These are phyloP conservation scores for Hymenoscyphus occultus DNA, from an alignment of 2,329 filamentous ascomycete species.

Conservation along the genomic window DNA sequence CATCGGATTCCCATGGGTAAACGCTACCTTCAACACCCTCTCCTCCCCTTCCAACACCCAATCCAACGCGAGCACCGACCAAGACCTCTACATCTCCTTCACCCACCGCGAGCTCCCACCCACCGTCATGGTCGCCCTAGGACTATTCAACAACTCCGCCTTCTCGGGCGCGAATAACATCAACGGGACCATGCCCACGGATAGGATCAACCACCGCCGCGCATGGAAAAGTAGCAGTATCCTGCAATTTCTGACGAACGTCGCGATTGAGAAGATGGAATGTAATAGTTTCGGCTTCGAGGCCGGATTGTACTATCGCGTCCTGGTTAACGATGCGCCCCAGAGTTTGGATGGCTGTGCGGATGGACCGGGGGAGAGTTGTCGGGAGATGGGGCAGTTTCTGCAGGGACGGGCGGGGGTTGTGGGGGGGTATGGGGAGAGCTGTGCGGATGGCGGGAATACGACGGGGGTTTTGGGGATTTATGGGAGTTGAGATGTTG, in stretches of 20 bases:
- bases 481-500: constrained; percentile 13
- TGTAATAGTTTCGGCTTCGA: constrained; percentile 49
- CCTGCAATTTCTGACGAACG: constrained; percentile 52
- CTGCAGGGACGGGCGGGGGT: constrained; percentile 31
- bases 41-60: constrained; percentile 33
- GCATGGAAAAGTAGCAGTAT: constrained; percentile 51
- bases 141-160: constrained; percentile 53
- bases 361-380: constrained; percentile 50
- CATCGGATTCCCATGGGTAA: constrained; percentile 52
- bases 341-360: constrained; percentile 47
- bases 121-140: constrained; percentile 51
- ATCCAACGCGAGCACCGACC: constrained; percentile 35
- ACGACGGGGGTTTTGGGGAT: constrained; percentile 29
- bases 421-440: constrained; percentile 43
- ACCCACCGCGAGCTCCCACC: constrained; percentile 53
- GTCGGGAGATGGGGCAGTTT: constrained; percentile 25
- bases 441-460: constrained; percentile 37
- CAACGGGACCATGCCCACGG: constrained; percentile 49
- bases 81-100: constrained; percentile 54
- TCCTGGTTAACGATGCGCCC: constrained; percentile 50
- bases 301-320: constrained; percentile 45
- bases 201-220: constrained; percentile 47
- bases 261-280: constrained; percentile 51
- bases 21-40: constrained; percentile 45
- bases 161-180: constrained; percentile 45